Base-by-base conservation (phyloP, 805 yeast genomes). In the Clavispora vitiphila region DNA sequence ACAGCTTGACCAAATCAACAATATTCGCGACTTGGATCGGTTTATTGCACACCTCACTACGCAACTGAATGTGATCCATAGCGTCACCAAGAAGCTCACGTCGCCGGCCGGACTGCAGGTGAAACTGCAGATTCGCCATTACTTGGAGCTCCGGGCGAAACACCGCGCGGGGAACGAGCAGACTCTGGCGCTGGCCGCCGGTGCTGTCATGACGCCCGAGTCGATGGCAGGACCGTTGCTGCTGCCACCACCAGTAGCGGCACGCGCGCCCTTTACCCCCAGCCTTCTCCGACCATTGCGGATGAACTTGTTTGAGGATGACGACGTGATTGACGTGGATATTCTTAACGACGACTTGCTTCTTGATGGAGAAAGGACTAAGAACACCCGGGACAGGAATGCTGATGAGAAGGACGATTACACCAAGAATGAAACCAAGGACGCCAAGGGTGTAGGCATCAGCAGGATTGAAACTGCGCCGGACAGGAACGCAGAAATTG, bases 11-110 rank as follows among this genome's bases (percentile, higher is more conserved):
- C 57, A 60, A 14, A 66, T 69, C 35, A 64, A 62, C 47, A 65
- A 67, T 41, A 51, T 66, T 18, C 64, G 65, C 46, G 74, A 69
- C 48, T 56, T 69, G 45, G 68, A 69, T 45, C 60, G 62, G 47
- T 67, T 69, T 39, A 47, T 67, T 35, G 62, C 61, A 11, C 69
- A 68, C 48, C 46, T 65, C 23, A 61, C 64, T 27, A 68, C 65
- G 40, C 62, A 63, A 26, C 56, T 69, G 29, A 65, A 58, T 38
- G 56, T 69, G 24, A 63, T 69, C 32, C 66, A 66, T 41, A 56
- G 68, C 40, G 74, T 62, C 8, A 66, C 71, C 14, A 69, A 68
- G 46, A 55, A 54, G 34, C 51, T 47, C 27, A 30, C 47, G 8
- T 47, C 44, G 27, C 47, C 42, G 15, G 38, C 40, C 18, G 42